Conservation (phyloP, 176 grass and related monocot genomes). For the Carex littledalei region DNA sequence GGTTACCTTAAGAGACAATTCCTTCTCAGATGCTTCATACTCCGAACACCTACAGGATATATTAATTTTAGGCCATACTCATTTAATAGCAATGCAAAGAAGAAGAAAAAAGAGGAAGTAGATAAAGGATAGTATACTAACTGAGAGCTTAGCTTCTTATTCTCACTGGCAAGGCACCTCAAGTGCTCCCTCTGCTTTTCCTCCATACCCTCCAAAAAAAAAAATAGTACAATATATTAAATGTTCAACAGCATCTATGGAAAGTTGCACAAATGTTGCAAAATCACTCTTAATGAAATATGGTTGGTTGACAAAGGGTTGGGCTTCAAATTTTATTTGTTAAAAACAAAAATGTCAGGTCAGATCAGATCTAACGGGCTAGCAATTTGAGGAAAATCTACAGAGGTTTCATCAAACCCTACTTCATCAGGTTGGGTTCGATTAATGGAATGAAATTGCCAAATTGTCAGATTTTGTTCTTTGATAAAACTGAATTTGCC, state of each 20-base stretch:
- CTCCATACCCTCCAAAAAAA: not conserved
- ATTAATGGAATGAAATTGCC: not conserved
- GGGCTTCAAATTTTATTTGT: not conserved
- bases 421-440: not conserved
- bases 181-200: not conserved
- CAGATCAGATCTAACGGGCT: not conserved
- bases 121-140: not conserved
- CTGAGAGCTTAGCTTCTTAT: conserved; percentile 6
- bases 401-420: not conserved
- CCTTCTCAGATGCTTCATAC: conserved; percentile 20
- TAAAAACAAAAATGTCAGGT: not conserved
- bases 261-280: not conserved
- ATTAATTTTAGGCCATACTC: not conserved
- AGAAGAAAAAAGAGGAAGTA: not conserved
- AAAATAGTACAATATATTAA: not conserved
- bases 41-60: not conserved
- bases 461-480: not conserved
- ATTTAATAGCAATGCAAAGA: not conserved
- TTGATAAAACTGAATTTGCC: not conserved
- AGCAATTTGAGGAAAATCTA: not conserved
- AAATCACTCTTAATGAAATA: not conserved
- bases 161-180: not conserved
- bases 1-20: not conserved
- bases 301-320: not conserved
- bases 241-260: not conserved